Evolutionary conservation across 371 early-diverging fungal species (phyloP).

Genomic region (Rhizopus sp.): DNA sequence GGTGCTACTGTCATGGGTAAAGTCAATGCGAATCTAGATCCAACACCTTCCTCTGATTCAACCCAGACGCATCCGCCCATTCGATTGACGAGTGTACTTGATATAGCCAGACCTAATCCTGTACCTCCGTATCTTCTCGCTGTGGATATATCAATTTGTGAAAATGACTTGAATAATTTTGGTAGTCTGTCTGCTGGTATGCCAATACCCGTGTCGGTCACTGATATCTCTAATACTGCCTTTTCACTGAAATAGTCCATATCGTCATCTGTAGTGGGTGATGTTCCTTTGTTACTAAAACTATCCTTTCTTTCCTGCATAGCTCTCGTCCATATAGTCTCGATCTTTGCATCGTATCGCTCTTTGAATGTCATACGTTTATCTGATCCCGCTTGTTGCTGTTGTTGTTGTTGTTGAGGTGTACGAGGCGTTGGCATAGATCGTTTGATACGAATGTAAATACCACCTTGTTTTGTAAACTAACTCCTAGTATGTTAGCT

Average conservation of each 20-base stretch:
- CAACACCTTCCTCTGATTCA: conserved; percentile 55
- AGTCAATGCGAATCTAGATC: conserved; percentile 59
- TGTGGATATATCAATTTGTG: conserved; percentile 62
- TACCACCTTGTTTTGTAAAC: conserved; percentile 50
- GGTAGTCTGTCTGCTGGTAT: conserved; percentile 62
- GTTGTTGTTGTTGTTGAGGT: conserved; percentile 6
- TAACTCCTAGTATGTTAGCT: conserved; percentile 4
- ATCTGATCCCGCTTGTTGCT: conserved; percentile 15
- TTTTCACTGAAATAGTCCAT: conserved; percentile 34
- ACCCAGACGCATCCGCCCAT: conserved; percentile 69
- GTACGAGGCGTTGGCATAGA: conserved; percentile 32
- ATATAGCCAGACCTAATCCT: conserved; percentile 61
- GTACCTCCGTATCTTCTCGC: conserved; percentile 61
- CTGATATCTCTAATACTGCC: conserved; percentile 57
- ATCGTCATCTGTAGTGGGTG: conserved; percentile 13
- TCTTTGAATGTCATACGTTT: conserved; percentile 54
- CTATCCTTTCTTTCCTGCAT: conserved; percentile 21
- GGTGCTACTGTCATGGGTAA: conserved; percentile 51
- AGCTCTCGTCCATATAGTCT: conserved; percentile 36
- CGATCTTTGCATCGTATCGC: conserved; percentile 61
- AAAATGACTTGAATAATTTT: conserved; percentile 59
- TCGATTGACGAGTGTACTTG: conserved; percentile 57
- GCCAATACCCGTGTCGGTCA: conserved; percentile 62
- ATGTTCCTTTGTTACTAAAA: background rate
- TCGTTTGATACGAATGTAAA: conserved; percentile 43